Conservation (phyloP, 2,329 filamentous ascomycete genomes). For the Coleophoma crateriformis region DNA sequence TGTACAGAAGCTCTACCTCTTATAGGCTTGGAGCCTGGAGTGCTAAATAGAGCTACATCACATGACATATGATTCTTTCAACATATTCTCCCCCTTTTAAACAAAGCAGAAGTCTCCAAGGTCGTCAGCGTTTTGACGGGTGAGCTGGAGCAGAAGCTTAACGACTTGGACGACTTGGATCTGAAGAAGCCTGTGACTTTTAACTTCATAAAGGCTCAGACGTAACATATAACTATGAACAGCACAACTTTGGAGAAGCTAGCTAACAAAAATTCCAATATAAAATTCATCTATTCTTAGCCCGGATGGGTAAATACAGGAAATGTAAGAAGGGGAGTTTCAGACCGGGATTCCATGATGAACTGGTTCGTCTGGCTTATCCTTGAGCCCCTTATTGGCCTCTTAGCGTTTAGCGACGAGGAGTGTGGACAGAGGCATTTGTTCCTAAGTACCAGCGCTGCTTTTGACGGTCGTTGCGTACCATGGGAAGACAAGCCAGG, state of each 20-base stretch:
- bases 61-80: too few species aligned
- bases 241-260: constrained; percentile 41
- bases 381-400: constrained; percentile 24
- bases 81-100: constrained; percentile 49
- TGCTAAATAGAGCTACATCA: too few species aligned
- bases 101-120: constrained; percentile 34
- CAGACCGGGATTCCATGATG: constrained; percentile 16
- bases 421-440: constrained; percentile 28
- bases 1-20: too few species aligned
- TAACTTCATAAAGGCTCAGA: constrained; percentile 29
- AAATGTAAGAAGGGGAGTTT: constrained; percentile 32
- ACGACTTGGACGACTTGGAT: constrained; percentile 38
- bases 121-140: constrained; percentile 48
- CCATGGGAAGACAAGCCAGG: constrained; percentile 26
- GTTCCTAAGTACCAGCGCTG: constrained; percentile 30
- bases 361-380: constrained; percentile 28
- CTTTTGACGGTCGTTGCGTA: constrained; percentile 28
- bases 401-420: constrained; percentile 25
- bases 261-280: constrained; percentile 33
- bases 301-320: constrained; percentile 30
- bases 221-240: constrained; percentile 41
- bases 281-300: constrained; percentile 30
- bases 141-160: constrained; percentile 39
- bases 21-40: too few species aligned
- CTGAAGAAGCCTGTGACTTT: constrained; percentile 24